Evolutionary conservation across 225 moss, liverwort and hornwort species (phyloP), one percentile per base, ranked within the genome.

Genomic region (Polytrichum commune): DNA sequence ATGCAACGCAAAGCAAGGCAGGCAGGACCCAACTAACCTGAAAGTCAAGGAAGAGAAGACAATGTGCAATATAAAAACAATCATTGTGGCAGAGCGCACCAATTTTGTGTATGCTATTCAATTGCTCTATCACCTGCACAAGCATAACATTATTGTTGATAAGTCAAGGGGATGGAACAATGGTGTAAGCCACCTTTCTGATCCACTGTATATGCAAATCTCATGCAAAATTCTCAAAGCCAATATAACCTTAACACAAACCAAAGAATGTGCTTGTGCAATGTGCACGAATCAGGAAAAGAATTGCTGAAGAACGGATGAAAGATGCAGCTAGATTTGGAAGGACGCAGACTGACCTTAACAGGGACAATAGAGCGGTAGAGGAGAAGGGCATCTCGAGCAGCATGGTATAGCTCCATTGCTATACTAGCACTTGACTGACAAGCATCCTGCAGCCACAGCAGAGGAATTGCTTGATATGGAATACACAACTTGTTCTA

Each of bases 61-160:
- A 81, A 80, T 96, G 78, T 73, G 93, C 93, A 74, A 96, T 81
- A 56, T 86, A 88, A 71, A 87, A 85, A 87, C 91, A 96, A 77
- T 96, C 93, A 81, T 92, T 96, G 80, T 93, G 86, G 66, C 89
- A 93, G 76, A 96, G 76, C 35, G 89, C 85, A 75, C 93, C 83
- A 72, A 84, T 80, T 83, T 88, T 85, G 74, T 90, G 82, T 84
- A 92, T 78, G 73, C 77, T 89, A 74, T 83, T 85, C 65, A 90
- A 77, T 70, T 77, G 77, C 24, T 73, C 82, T 54, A 76, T 87
- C 77, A 90, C 77, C 96, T 96, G 84, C 68, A 66, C 61, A 75
- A 77, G 27, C 4, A 62, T 5, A 27, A 62, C 27, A 62, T 62
- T 13, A 26, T 26, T 10, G 2, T 62, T 25, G 16, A 27, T 62